Base-by-base conservation (phyloP, 768 basidiomycete species). In the Tricholoma saponaceum region DNA sequence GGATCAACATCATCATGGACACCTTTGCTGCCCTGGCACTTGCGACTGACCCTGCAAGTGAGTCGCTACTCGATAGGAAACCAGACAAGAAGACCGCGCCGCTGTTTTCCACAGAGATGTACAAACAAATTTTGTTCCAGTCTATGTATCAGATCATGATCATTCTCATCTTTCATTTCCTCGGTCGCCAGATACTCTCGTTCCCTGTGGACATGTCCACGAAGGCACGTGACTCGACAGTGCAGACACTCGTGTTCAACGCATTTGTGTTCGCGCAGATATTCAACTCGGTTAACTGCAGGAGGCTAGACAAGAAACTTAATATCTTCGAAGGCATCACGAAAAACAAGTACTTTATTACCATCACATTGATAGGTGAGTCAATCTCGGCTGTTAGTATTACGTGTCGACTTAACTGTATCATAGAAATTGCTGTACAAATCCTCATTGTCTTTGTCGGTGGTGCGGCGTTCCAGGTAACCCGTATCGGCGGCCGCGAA, bases 1-100 rank as follows among this genome's bases (percentile, higher is more conserved):
- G 97, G 95, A 93, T 98, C 73, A 98, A 98, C 78, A 89, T 98
- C 60, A 96, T 96, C 71, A 96, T 96, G 95, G 95, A 97, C 69
- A 96, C 94, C 1, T 98, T 99, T 68, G 97, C 97, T 56, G 97
- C 97, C 23, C 85, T 98, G 52, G 97, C 97, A 12, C 84, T 99
- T 52, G 96, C 97, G 16, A 98, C 97, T 23, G 97, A 98, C 70
- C 95, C 95, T 8, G 95, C 97, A 0, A 84, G 87, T 1, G 86
- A 86, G 49, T 70, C 77, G 5, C 81, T 92, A 32, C 84, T 99
- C 44, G 80, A 97, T 55, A 87, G 96, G 66, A 90, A 91, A 70
- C 97, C 97, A 3, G 95, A 98, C 71, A 85, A 83, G 75, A 91
- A 92, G 74, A 84, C 82, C 1, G 87, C 93, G 1, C 93, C 97